Evolutionary conservation across 2,329 filamentous ascomycete species (phyloP), one percentile per base, ranked within the genome.

Genomic region (Sporothrix protearum): DNA sequence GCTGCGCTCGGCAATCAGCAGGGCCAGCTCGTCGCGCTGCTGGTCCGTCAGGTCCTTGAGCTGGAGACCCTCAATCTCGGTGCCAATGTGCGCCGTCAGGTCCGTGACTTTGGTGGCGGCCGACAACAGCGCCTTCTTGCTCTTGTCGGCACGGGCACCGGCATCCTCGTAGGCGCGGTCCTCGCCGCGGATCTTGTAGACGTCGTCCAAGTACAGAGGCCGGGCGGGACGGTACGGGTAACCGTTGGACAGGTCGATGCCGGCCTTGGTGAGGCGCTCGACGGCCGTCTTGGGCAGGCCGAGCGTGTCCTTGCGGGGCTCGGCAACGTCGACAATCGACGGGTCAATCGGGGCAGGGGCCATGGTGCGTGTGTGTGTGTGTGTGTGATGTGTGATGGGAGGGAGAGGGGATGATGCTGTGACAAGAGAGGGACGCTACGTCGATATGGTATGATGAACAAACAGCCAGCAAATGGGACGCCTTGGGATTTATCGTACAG

Each of bases 191-290:
- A 93, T 90, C 64, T 86, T 87, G 79, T 87, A 88, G 2, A 90
- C 88, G 74, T 93, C 91, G 71, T 93, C 87, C 0, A 92, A 81
- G 75, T 89, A 93, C 0, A 92, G 81, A 0, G 91, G 91, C 64
- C 85, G 84, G 0, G 87, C 85, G 0, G 90, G 90, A 0, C 90
- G 86, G 76, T 92, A 92, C 0, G 91, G 91, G 74, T 93, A 93
- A 0, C 91, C 91, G 0, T 87, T 81, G 0, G 88, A 90, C 1
- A 93, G 82, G 77, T 93, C 89, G 69, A 93, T 85, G 1, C 88
- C 90, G 0, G 89, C 89, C 73, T 91, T 92, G 75, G 88, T 86
- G 0, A 93, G 83, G 3, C 91, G 85, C 66, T 84, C 81, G 0
- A 84, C 83, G 0, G 90, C 81, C 0, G 85, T 76, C 10, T 83